Evolutionary conservation across 345 rosid genomes (phyloP), one percentile per base, ranked within the genome.

Genomic region (Alliaria petiolata): DNA sequence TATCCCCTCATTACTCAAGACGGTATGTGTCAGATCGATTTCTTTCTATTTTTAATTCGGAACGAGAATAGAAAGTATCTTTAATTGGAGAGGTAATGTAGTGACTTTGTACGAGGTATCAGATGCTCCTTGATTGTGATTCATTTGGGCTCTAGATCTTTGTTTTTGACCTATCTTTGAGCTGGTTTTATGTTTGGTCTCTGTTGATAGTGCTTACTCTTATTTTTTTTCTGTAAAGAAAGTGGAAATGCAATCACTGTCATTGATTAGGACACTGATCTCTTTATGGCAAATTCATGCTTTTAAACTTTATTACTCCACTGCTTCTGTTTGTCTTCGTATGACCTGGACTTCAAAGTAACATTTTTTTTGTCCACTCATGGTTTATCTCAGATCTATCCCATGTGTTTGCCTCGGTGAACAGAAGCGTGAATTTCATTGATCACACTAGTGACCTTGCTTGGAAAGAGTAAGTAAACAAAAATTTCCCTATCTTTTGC

Each of bases 371-470:
- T 56, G 2, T n/a, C 35, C 70, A 62, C 19, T 50, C 57, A 61
- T 39, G 78, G 28, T 73, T 52, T 56, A 72, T 80, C 70, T 73
- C 95, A 95, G 98, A 95, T 65, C 75, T 95, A 72, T 82, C 87
- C 44, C 93, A 92, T 59, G 97, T 80, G 26, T 90, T 95, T 75
- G 86, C 99, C 55, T 81, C 92, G 14, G 76, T 90, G 34, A 77
- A 87, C 40, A 83, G 97, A 79, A 96, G 88, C 69, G 72, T 95
- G 75, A 95, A 87, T 86, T 95, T 95, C 82, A 83, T 95, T 39
- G 96, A 90, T 75, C 99, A 95, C 49, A 92, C 93, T 77, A 80
- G 96, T 79, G 96, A 95, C 75, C 92, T 95, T 69, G 92, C 97
- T 49, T 95, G 99, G 99, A 95, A 95, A 87, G 99, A 90, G 99